A percentile compares a stretch with the other conserved stretches of the same genome.
These are phyloP conservation scores for Sphagnurus paluster DNA, from an alignment of 1,284 basidiomycete genomes.

Conservation along the genomic window DNA sequence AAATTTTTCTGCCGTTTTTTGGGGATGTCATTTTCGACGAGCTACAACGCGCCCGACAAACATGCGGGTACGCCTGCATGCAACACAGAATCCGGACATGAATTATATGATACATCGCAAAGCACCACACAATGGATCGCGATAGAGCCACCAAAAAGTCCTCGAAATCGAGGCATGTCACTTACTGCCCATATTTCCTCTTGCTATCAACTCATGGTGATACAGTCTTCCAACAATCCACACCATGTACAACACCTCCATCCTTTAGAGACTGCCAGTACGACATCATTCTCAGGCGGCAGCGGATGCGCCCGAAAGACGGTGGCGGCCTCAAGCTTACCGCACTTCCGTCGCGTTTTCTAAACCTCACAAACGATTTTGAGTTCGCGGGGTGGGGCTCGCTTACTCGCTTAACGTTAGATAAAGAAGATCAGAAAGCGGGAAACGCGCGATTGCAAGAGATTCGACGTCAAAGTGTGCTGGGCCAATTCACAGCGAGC, in stretches of 20 bases:
- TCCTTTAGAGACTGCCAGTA: constrained; percentile 49
- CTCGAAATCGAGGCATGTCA: constrained; percentile 8
- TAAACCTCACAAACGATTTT: constrained; percentile 62
- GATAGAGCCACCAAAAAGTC: constrained; percentile 18
- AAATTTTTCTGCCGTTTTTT: no score
- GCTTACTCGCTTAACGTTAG: constrained; percentile 43
- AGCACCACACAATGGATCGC: constrained; percentile 20
- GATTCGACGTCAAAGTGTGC: constrained; percentile 33
- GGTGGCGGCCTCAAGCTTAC: constrained; percentile 47
- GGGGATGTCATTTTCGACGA: neutral
- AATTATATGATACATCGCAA: constrained; percentile 1
- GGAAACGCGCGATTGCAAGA: constrained; percentile 37
- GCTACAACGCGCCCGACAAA: neutral
- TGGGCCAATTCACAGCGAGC: constrained; percentile 59
- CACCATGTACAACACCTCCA: constrained; percentile 28
- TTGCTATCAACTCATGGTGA: neutral
- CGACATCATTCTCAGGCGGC: constrained; percentile 58
- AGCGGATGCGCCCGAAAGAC: constrained; percentile 45
- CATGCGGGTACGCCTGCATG: neutral
- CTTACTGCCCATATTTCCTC: neutral
- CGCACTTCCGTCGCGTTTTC: constrained; percentile 54
- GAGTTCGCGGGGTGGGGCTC: constrained; percentile 72
- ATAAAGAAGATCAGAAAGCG: constrained; percentile 33
- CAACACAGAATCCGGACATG: neutral
- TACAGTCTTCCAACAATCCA: neutral